Evolutionary conservation across 2,329 filamentous ascomycete species (phyloP).

Genomic region (Plenodomus biglobosus): DNA sequence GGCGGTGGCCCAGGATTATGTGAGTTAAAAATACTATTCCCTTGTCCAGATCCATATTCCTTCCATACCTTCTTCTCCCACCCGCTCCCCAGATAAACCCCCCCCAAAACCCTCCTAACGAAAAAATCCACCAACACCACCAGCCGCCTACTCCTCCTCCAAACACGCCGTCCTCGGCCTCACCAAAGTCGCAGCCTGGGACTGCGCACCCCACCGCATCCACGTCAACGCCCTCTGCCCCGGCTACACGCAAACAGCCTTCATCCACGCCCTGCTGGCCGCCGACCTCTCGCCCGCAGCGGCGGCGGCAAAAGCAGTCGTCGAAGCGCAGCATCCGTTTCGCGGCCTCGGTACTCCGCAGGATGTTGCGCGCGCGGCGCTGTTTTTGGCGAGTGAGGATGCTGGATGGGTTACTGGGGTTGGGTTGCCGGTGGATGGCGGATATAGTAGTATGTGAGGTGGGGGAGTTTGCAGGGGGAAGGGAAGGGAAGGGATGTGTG

Average conservation of each 20-base stretch:
- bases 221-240: slow-evolving; percentile 59
- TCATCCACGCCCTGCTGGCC: slow-evolving; percentile 25
- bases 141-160: slow-evolving; percentile 48
- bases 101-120: too few relatives aligned
- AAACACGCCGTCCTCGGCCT: slow-evolving; percentile 56
- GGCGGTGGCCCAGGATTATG: slow-evolving; percentile 39
- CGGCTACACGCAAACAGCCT: slow-evolving; percentile 46
- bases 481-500: too few relatives aligned
- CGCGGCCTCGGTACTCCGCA: slow-evolving; percentile 32
- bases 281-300: slow-evolving; percentile 3
- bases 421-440: slow-evolving; percentile 51
- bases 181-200: slow-evolving; percentile 53
- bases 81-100: neutral
- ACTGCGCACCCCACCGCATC: slow-evolving; percentile 53
- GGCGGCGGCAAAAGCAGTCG: slow-evolving; percentile 3
- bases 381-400: slow-evolving; percentile 53
- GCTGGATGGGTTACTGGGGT: slow-evolving; percentile 51
- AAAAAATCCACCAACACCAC: too few relatives aligned
- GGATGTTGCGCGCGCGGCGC: slow-evolving; percentile 43
- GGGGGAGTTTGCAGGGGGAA: neutral
- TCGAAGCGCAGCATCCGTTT: slow-evolving; percentile 33
- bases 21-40: too few relatives aligned
- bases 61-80: neutral
- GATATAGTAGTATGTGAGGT: slow-evolving; percentile 40
- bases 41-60: too few relatives aligned